Conservation (phyloP, 345 rosid genomes). For the Gynandropsis gynandra region DNA sequence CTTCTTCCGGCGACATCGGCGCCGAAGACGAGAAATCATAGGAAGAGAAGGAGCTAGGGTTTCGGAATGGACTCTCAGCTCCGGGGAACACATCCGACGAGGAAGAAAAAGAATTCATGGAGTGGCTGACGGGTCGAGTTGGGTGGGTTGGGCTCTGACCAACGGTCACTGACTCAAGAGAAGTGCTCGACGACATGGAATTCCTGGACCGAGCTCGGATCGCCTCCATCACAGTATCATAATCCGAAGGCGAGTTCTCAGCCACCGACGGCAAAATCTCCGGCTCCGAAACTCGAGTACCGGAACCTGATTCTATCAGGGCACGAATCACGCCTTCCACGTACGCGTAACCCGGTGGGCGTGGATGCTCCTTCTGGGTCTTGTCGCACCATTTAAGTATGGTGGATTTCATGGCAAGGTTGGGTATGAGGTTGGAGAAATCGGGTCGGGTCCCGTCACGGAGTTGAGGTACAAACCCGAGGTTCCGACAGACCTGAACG, state of each 20-base stretch:
- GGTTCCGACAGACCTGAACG: conserved; percentile 56
- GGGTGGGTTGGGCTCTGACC: conserved; percentile 43
- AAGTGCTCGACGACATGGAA: conserved; percentile 36
- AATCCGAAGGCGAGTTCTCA: conserved; percentile 31
- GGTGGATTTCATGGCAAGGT: conserved; percentile 55
- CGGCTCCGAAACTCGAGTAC: conserved; percentile 48
- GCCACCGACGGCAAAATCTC: conserved; percentile 55
- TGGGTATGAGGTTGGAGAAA: conserved; percentile 55
- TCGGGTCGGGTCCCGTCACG: conserved; percentile 45
- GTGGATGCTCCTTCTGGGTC: conserved; percentile 29
- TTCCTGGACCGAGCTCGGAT: conserved; percentile 45
- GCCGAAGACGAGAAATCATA: conserved; percentile 23
- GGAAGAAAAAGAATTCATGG: conserved; percentile 39
- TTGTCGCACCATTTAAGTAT: conserved; percentile 58
- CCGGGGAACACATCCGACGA: conserved; percentile 33
- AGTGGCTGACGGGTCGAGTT: conserved; percentile 55
- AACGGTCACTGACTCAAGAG: conserved; percentile 41
- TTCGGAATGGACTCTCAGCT: conserved; percentile 19
- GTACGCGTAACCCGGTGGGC: conserved; percentile 37
- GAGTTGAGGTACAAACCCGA: conserved; percentile 43
- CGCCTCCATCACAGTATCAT: conserved; percentile 21
- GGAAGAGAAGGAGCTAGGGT: conserved; percentile 19
- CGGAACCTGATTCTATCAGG: conserved; percentile 32
- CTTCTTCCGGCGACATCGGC: conserved; percentile 38
- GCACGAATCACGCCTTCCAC: conserved; percentile 46